phyloP scores from a whole-genome alignment of 805 yeast species.

The Metschnikowia gelsemii region DNA sequence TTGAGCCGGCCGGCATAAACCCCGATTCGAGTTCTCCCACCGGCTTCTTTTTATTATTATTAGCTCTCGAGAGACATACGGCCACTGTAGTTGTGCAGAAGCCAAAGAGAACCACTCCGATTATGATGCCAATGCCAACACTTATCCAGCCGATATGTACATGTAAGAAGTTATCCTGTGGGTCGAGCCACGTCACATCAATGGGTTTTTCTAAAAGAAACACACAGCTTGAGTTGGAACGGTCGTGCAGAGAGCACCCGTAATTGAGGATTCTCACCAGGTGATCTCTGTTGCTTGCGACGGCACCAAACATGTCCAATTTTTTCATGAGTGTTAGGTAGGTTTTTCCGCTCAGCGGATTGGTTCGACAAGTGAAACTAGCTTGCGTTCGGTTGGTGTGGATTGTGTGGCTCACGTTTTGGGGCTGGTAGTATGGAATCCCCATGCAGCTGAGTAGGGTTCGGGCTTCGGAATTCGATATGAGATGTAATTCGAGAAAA shows the following conservation, averaged over 20 bases:
- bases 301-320: constrained; percentile 1
- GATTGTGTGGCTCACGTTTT: constrained; percentile 10
- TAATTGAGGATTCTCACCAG: constrained; percentile 58
- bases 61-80: constrained; percentile 16
- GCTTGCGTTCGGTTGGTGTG: constrained; percentile 18
- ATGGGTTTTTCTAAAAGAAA: constrained; percentile 67
- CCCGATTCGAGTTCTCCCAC: constrained; percentile 5
- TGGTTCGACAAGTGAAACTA: constrained; percentile 15
- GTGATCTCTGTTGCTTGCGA: constrained; percentile 44
- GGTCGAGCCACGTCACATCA: constrained; percentile 60
- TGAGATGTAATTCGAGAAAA: constrained; percentile 65
- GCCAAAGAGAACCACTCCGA: constrained; percentile 52
- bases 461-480: constrained; percentile 55
- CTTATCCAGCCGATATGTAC: constrained; percentile 68
- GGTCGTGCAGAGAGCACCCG: constrained; percentile 51
- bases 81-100: constrained; percentile 22
- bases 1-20: constrained; percentile 24
- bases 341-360: constrained; percentile 15
- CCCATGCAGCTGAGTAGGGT: constrained; percentile 49
- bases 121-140: constrained; percentile 60
- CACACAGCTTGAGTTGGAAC: constrained; percentile 47
- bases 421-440: constrained; percentile 11
- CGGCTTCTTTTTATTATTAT: constrained; percentile 3
- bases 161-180: constrained; percentile 46
- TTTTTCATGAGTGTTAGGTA: constrained; percentile 12